Percentiles rank a stretch among this genome's conserved stretches.
Evolutionary conservation across 2,329 filamentous ascomycete species (phyloP).

Genomic region (Fusarium burgessii): DNA sequence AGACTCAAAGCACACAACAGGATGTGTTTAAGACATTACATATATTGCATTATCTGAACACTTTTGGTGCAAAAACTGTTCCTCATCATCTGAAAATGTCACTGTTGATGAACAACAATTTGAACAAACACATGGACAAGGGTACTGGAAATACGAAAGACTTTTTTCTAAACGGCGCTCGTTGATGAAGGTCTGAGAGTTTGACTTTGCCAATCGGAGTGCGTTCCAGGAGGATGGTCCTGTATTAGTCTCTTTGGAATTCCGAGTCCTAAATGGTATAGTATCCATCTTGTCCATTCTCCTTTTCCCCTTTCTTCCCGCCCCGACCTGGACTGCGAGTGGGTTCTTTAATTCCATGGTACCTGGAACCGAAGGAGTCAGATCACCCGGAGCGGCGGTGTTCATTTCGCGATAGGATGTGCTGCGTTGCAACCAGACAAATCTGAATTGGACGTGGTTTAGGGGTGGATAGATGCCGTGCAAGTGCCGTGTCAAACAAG

Average conservation of each 20-base stretch:
- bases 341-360: conserved; percentile 19
- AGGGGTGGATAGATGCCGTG: conserved; percentile 26
- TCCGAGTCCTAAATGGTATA: conserved; percentile 13
- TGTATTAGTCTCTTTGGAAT: conserved; percentile 37
- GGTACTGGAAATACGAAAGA: conserved; percentile 32
- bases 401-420: conserved; percentile 15
- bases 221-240: conserved; percentile 44
- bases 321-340: conserved; percentile 11
- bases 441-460: conserved; percentile 17
- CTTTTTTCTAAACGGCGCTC: conserved; percentile 20
- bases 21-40: background rate
- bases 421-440: conserved; percentile 31
- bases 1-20: conserved; percentile 8
- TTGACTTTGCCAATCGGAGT: conserved; percentile 41
- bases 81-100: conserved; percentile 1
- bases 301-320: conserved; percentile 18
- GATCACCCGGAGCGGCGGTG: conserved; percentile 28
- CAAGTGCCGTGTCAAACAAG: conserved; percentile 29
- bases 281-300: conserved; percentile 6
- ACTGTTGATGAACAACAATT: conserved; percentile 13
- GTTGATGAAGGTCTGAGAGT: conserved; percentile 34
- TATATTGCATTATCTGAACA: background rate
- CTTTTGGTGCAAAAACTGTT: background rate
- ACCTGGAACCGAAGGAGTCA: conserved; percentile 37
- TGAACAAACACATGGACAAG: conserved; percentile 27